Evolutionary conservation across 495 filamentous ascomycete genomes (phyloP), one percentile per base, ranked within the genome.

Genomic region (Penicillium chermesinum): DNA sequence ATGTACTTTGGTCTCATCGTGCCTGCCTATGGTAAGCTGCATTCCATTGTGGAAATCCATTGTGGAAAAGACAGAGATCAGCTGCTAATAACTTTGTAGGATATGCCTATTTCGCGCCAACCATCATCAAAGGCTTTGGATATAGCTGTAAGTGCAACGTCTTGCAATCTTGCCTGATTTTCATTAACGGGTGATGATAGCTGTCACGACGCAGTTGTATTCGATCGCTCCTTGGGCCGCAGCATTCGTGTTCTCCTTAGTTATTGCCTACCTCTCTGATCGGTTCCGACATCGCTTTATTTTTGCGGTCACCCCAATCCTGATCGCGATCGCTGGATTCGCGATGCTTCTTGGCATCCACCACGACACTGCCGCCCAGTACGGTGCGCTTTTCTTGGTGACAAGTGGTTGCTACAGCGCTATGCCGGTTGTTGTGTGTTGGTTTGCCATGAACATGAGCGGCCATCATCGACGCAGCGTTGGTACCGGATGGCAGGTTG

Each of bases 401-500:
- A 82, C 83, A 3, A 58, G 65, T 22, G 80, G 79, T 43, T 65
- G 65, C 22, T 87, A 87, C 57, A 75, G 78, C 42, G 85, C 88
- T 7, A 87, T 91, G 81, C 89, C 89, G 0, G 79, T 95, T 9
- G 77, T 88, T 32, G 80, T 94, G 0, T 96, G 89, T 62, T 98
- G 91, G 89, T 96, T 89, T 67, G 86, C 85, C 51, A 95, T 95
- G 81, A 96, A 95, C 53, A 69, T 95, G 13, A 86, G 86, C 1
- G 89, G 91, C 2, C 91, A 98, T 62, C 87, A 89, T 46, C 78
- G 89, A 1, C 78, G 90, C 13, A 75, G 85, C 34, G 82, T 98
- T 2, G 93, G 90, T 7, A 81, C 82, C 3, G 93, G 87, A 6
- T 96, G 85, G 86, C 90, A 95, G 62, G 72, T 96, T 36, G 89